Conservation (phyloP, 1,284 basidiomycete species). For the Cerioporus squamosus region DNA sequence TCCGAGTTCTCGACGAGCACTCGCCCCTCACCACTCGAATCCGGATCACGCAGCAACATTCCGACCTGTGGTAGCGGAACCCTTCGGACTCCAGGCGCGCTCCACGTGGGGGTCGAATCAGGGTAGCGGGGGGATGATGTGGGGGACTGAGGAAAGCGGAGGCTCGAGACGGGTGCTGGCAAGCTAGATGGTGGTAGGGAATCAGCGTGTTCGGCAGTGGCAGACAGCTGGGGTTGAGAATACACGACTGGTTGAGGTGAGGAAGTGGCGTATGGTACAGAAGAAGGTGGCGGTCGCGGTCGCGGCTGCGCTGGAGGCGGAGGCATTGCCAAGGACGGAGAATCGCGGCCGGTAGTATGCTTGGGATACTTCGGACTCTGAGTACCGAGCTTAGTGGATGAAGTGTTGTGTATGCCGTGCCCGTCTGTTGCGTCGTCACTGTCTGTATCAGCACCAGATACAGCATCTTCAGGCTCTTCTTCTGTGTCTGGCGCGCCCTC, state of each 20-base stretch:
- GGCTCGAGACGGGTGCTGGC: slow-evolving; percentile 4
- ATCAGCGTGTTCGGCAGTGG: neutral
- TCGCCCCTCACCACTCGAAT: slow-evolving; percentile 37
- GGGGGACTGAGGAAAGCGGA: slow-evolving; percentile 9
- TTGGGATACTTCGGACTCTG: neutral
- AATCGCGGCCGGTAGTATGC: neutral
- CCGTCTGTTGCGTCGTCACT: neutral
- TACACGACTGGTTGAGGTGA: neutral
- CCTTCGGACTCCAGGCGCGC: slow-evolving; percentile 7
- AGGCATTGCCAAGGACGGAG: slow-evolving; percentile 5
- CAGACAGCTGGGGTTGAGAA: neutral
- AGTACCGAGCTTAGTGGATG: neutral
- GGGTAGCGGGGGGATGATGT: slow-evolving; percentile 5
- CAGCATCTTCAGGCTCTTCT: slow-evolving; percentile 7
- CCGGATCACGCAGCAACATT: slow-evolving; percentile 17
- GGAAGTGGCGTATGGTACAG: slow-evolving; percentile 12
- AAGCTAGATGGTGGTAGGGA: slow-evolving; percentile 17
- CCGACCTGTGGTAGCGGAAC: slow-evolving; percentile 18
- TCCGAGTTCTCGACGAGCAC: slow-evolving; percentile 59
- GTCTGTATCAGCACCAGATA: neutral
- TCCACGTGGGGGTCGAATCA: slow-evolving; percentile 2
- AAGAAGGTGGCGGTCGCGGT: neutral
- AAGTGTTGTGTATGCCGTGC: neutral
- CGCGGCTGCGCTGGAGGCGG: slow-evolving; percentile 10
- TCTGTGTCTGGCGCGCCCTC: slow-evolving; percentile 9